Base-by-base conservation (phyloP, 306 rosid genomes). In the Mucuna pruriens region DNA sequence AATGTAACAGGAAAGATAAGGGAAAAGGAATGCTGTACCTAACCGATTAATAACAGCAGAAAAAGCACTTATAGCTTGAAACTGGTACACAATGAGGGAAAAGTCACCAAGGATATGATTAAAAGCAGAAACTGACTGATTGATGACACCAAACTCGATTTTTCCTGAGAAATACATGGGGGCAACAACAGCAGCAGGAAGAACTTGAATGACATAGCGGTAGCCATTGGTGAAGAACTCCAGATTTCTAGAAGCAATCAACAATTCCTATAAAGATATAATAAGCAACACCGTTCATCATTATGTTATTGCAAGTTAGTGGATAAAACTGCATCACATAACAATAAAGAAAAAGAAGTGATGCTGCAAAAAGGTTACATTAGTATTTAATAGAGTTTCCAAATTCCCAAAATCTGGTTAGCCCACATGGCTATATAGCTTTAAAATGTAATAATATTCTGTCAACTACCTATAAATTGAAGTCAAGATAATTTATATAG, bases 161-260 rank as follows among this genome's bases (percentile, higher is more conserved):
- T 95, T 91, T 22, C 99, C 99, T 0, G 99, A 81, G 82, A 95
- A 95, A 85, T 76, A 95, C 99, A 95, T 90, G 23, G 99, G 99
- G 39, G 99, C 99, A 86, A 95, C 97, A 76, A 95, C 97, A 70
- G 99, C 99, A 38, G 89, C 98, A 11, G 99, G 99, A 82, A 95
- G 99, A 89, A 95, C 84, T 80, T 93, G 99, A 89, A 95, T 93
- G 71, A 82, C 86, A 80, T 93, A 91, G 78, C 98, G 98, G 83
- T 95, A 95, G 72, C 99, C 99, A 81, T 9, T 89, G 86, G 98
- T 95, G 90, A 95, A 93, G 84, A 93, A 93, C 15, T 95, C 99
- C 3, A 95, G 90, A 81, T 95, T 95, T 87, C 99, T 88, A 45
- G 99, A 95, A 89, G 97, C 81, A 87, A 95, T 89, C 87, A 95